A percentile compares a stretch with the other conserved stretches of the same genome.
Evolutionary conservation across 139 green algal species (phyloP).

Genomic region (Micractinium conductrix): DNA sequence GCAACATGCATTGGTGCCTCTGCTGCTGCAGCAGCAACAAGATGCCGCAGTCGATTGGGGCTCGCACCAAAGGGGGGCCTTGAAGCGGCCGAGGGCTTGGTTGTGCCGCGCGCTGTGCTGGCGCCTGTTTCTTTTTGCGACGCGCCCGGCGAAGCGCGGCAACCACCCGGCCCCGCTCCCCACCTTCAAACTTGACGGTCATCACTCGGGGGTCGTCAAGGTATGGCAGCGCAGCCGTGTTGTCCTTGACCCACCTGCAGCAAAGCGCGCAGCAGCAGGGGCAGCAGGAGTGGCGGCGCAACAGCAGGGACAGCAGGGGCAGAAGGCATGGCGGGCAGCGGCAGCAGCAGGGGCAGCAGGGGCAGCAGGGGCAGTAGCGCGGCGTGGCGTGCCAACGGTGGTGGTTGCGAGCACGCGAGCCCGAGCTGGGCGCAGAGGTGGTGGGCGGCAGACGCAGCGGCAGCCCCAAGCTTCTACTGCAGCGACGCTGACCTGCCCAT

Average conservation of each 20-base stretch:
- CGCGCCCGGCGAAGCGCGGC: conserved; percentile 13
- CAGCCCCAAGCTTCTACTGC: not conserved
- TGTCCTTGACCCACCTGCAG: conserved; percentile 35
- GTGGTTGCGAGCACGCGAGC: not conserved
- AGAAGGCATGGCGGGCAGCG: too few relatives aligned
- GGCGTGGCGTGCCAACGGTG: not conserved
- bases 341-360: too few relatives aligned
- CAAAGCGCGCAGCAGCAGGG: not conserved
- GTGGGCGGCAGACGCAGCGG: too few relatives aligned
- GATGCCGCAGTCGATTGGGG: too few relatives aligned
- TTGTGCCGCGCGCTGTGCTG: not conserved
- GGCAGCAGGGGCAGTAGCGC: too few relatives aligned
- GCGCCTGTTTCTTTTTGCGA: too few relatives aligned
- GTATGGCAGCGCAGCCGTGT: not conserved
- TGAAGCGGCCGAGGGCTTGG: too few relatives aligned
- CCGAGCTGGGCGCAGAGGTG: not conserved
- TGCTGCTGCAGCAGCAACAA: too few relatives aligned
- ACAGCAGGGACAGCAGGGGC: too few relatives aligned
- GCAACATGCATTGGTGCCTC: too few relatives aligned
- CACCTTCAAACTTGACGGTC: conserved; percentile 19
- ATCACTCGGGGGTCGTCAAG: conserved; percentile 9
- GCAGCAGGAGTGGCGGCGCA: too few relatives aligned
- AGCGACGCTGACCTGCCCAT: not conserved
- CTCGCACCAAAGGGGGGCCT: too few relatives aligned
- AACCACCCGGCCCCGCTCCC: not conserved